Evolutionary conservation across 2,329 filamentous ascomycete species (phyloP).

Genomic region (Aphanocladium album): DNA sequence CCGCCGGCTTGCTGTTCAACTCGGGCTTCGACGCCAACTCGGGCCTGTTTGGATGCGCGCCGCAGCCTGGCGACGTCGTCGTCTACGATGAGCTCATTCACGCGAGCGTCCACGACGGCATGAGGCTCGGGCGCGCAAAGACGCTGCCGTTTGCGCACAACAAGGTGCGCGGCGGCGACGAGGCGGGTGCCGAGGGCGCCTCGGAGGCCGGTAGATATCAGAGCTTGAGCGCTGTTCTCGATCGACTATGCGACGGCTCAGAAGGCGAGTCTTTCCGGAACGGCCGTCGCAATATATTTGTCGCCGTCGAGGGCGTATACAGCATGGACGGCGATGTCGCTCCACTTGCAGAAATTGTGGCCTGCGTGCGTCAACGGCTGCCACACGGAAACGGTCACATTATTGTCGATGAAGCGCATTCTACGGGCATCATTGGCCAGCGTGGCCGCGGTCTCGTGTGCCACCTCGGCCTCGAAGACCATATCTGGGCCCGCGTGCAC

Average conservation of each 20-base stretch:
- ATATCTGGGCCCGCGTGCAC: slow-evolving; percentile 54
- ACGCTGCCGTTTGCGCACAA: slow-evolving; percentile 55
- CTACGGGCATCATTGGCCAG: slow-evolving; percentile 54
- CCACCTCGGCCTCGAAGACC: slow-evolving; percentile 48
- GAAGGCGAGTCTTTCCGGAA: slow-evolving; percentile 26
- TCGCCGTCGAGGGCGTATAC: slow-evolving; percentile 68
- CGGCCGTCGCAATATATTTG: slow-evolving; percentile 52
- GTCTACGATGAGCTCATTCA: slow-evolving; percentile 73
- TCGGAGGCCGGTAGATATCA: background rate
- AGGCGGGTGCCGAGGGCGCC: background rate
- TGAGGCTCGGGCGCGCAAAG: slow-evolving; percentile 57
- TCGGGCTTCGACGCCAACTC: slow-evolving; percentile 64
- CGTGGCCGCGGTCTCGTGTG: slow-evolving; percentile 55
- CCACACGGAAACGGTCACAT: slow-evolving; percentile 55
- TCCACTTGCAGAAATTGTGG: slow-evolving; percentile 56
- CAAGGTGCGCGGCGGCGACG: slow-evolving; percentile 26
- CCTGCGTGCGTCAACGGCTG: slow-evolving; percentile 50
- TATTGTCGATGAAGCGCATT: slow-evolving; percentile 65
- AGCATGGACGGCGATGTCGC: slow-evolving; percentile 79
- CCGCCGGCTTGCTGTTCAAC: slow-evolving; percentile 46
- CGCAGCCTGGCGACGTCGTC: slow-evolving; percentile 56
- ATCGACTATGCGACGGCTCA: slow-evolving; percentile 28
- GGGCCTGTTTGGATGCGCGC: slow-evolving; percentile 56
- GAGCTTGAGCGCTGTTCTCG: slow-evolving; percentile 25
- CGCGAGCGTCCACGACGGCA: slow-evolving; percentile 73